Evolutionary conservation across 495 filamentous ascomycete genomes (phyloP).

Genomic region (Podospora comata): DNA sequence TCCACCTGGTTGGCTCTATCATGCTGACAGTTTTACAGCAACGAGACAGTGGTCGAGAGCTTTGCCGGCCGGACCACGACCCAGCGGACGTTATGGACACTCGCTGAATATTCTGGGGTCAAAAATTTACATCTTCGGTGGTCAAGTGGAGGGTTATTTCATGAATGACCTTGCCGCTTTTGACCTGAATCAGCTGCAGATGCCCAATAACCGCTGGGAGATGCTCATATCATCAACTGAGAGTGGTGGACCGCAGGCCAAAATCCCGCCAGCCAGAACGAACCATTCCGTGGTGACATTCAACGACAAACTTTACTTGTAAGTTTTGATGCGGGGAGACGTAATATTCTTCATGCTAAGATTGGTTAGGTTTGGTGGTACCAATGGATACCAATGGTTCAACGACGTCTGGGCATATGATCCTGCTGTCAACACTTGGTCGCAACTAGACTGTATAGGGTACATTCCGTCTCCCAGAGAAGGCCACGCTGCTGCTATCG

Average conservation of each 20-base stretch:
- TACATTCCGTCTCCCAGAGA: slow-evolving; percentile 92
- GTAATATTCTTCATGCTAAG: slow-evolving; percentile 24
- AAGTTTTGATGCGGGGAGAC: slow-evolving; percentile 39
- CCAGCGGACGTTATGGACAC: slow-evolving; percentile 91
- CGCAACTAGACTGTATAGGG: slow-evolving; percentile 88
- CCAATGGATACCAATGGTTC: slow-evolving; percentile 92
- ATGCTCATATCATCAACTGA: slow-evolving; percentile 75
- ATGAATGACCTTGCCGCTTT: slow-evolving; percentile 98
- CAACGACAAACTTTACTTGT: slow-evolving; percentile 92
- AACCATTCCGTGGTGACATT: slow-evolving; percentile 93
- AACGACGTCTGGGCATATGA: slow-evolving; percentile 99
- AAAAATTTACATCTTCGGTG: slow-evolving; percentile 95
- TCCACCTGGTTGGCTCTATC: background rate
- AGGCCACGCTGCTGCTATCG: slow-evolving; percentile 89
- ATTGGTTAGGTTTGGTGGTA: slow-evolving; percentile 78
- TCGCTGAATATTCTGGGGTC: slow-evolving; percentile 94
- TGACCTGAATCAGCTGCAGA: slow-evolving; percentile 89
- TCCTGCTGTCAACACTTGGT: slow-evolving; percentile 75
- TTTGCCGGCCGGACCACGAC: slow-evolving; percentile 75
- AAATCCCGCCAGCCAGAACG: slow-evolving; percentile 84
- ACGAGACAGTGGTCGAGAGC: slow-evolving; percentile 97
- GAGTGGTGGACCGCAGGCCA: slow-evolving; percentile 60
- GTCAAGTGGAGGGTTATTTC: slow-evolving; percentile 94
- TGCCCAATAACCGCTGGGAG: slow-evolving; percentile 88
- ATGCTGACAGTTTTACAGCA: slow-evolving; percentile 48